These are phyloP conservation scores for Candida odintsovae DNA, from an alignment of 805 yeast genomes.

Conservation along the genomic window DNA sequence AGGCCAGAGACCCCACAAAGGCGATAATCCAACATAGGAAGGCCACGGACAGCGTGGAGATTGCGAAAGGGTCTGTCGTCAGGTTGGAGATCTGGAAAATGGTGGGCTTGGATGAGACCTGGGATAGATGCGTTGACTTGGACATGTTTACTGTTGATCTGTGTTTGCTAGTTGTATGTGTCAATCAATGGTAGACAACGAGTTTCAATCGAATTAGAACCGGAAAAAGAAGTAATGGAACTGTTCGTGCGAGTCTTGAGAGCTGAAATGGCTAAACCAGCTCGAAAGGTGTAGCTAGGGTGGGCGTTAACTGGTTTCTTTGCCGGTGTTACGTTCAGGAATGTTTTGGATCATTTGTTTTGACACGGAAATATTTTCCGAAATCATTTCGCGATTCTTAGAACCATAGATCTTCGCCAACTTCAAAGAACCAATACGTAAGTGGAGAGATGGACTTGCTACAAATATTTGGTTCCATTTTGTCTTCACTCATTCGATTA, in stretches of 20 bases:
- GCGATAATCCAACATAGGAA: conserved; percentile 82
- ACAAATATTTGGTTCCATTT: too few species aligned
- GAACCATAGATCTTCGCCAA: too few species aligned
- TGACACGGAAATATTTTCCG: background rate
- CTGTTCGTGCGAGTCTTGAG: too few species aligned
- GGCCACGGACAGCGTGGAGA: conserved; percentile 72
- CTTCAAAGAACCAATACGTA: too few species aligned
- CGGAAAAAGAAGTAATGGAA: too few species aligned
- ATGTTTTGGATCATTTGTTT: background rate
- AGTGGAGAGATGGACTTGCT: too few species aligned
- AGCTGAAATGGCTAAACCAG: too few species aligned
- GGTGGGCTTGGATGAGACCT: background rate
- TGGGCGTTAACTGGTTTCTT: background rate
- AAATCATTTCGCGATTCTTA: background rate
- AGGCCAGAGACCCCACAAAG: conserved; percentile 76
- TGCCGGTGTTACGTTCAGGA: background rate
- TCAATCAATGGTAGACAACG: background rate
- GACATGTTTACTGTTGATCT: background rate
- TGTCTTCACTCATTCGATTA: too few species aligned
- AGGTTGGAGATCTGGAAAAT: conserved; percentile 40
- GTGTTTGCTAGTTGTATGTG: background rate
- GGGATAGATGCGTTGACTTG: background rate
- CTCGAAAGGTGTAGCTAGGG: background rate
- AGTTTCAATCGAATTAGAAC: background rate
- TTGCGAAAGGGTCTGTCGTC: conserved; percentile 81